Conservation (phyloP, 768 basidiomycete genomes). For the Gymnopilus junonius region DNA sequence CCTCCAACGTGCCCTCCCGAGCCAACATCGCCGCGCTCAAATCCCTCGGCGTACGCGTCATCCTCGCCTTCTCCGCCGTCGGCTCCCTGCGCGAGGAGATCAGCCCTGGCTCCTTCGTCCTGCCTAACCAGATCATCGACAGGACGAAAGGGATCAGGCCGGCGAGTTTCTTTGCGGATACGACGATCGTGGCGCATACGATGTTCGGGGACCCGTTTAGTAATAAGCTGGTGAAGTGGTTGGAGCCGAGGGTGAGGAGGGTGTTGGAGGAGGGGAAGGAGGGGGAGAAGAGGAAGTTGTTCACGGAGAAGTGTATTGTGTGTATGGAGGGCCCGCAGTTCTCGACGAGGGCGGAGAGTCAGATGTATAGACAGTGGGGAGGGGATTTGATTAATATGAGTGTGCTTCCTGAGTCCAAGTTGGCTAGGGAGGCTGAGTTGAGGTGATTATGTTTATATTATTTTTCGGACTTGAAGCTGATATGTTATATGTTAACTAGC, state of each 20-base stretch:
- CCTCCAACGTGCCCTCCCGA: slow-evolving; percentile 80
- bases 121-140: slow-evolving; percentile 95
- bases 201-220: slow-evolving; percentile 95
- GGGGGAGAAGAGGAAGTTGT: slow-evolving; percentile 67
- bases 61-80: slow-evolving; percentile 95
- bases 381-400: slow-evolving; percentile 98
- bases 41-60: slow-evolving; percentile 83
- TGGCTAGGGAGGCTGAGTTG: slow-evolving; percentile 94
- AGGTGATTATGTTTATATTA: slow-evolving; percentile 52
- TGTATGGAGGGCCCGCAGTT: slow-evolving; percentile 99
- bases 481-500: slow-evolving; percentile 62
- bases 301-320: slow-evolving; percentile 84
- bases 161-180: slow-evolving; percentile 84
- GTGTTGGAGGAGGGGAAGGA: slow-evolving; percentile 64
- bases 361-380: slow-evolving; percentile 93
- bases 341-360: slow-evolving; percentile 95
- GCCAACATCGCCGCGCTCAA: slow-evolving; percentile 98
- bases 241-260: slow-evolving; percentile 64
- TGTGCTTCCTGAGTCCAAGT: slow-evolving; percentile 94
- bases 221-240: slow-evolving; percentile 61
- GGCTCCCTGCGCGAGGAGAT: slow-evolving; percentile 95
- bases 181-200: slow-evolving; percentile 85
- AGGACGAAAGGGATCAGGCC: slow-evolving; percentile 94
- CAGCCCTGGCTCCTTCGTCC: slow-evolving; percentile 83
- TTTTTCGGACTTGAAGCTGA: slow-evolving; percentile 67